Conservation (phyloP, 192 early-diverging fungal species). For the Lobosporangium transversale region DNA sequence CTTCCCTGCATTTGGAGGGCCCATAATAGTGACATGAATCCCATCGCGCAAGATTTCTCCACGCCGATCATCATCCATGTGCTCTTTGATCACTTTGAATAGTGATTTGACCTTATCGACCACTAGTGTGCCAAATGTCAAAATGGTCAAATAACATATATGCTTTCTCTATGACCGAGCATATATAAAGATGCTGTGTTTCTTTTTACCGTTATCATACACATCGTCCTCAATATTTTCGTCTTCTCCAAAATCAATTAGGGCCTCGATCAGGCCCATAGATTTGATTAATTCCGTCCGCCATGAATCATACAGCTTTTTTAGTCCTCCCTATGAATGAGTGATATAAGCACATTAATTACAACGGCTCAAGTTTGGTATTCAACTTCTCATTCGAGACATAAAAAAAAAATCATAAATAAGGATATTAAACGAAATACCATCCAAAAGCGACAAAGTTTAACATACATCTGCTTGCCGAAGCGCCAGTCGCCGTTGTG, state of each 20-base stretch:
- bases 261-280: slow-evolving; percentile 73
- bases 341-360: background rate
- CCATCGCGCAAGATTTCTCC: slow-evolving; percentile 81
- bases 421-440: background rate
- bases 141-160: no score
- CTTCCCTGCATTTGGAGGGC: slow-evolving; percentile 84
- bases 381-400: background rate
- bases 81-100: slow-evolving; percentile 48
- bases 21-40: slow-evolving; percentile 74
- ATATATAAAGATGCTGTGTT: background rate
- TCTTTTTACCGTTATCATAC: slow-evolving; percentile 56
- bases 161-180: no score
- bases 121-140: slow-evolving; percentile 6
- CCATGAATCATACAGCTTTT: slow-evolving; percentile 72
- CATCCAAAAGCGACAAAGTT: no score
- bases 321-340: slow-evolving; percentile 65
- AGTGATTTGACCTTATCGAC: slow-evolving; percentile 16
- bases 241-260: slow-evolving; percentile 85
- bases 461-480: slow-evolving; percentile 69
- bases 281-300: slow-evolving; percentile 62
- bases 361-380: background rate
- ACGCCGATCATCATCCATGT: slow-evolving; percentile 69
- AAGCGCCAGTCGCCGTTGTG: slow-evolving; percentile 71
- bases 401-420: background rate
- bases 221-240: slow-evolving; percentile 82